These are phyloP conservation scores for Colletotrichum navitas DNA, from an alignment of 2,329 filamentous ascomycete species.

Conservation along the genomic window DNA sequence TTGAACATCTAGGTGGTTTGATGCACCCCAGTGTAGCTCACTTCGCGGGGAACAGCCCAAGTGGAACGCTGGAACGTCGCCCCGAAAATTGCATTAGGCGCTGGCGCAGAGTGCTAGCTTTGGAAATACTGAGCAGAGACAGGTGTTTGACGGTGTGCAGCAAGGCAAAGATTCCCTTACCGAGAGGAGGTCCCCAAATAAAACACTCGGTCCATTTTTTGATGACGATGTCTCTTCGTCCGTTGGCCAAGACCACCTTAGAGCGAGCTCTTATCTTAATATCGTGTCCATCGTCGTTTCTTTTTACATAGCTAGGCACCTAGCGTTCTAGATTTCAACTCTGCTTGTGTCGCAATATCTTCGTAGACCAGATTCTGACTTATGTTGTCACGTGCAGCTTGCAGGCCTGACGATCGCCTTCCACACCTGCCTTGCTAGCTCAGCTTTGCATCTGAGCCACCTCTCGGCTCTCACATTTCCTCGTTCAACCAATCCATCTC, in stretches of 20 bases:
- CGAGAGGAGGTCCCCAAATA: background rate
- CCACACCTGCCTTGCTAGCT: slow-evolving; percentile 38
- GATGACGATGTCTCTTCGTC: background rate
- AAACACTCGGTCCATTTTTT: background rate
- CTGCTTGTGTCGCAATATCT: background rate
- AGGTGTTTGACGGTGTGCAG: background rate
- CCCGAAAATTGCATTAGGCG: slow-evolving; percentile 27
- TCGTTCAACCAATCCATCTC: slow-evolving; percentile 13
- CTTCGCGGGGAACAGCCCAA: slow-evolving; percentile 13
- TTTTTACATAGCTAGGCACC: slow-evolving; percentile 1
- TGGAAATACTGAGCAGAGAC: slow-evolving; percentile 16
- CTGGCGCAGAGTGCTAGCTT: slow-evolving; percentile 9
- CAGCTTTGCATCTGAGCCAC: slow-evolving; percentile 12
- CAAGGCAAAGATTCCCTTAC: slow-evolving; percentile 6
- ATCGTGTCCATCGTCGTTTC: slow-evolving; percentile 1
- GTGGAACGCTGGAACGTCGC: slow-evolving; percentile 11
- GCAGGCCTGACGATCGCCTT: slow-evolving; percentile 26
- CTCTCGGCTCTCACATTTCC: slow-evolving; percentile 4
- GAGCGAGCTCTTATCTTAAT: background rate
- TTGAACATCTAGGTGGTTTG: too few relatives aligned
- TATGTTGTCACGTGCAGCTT: slow-evolving; percentile 33
- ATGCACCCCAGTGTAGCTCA: slow-evolving; percentile 1
- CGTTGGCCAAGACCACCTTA: background rate
- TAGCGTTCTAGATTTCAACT: background rate
- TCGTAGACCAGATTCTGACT: background rate